Base-by-base conservation (phyloP, 441 rosid species). In the Sinapis alba region DNA sequence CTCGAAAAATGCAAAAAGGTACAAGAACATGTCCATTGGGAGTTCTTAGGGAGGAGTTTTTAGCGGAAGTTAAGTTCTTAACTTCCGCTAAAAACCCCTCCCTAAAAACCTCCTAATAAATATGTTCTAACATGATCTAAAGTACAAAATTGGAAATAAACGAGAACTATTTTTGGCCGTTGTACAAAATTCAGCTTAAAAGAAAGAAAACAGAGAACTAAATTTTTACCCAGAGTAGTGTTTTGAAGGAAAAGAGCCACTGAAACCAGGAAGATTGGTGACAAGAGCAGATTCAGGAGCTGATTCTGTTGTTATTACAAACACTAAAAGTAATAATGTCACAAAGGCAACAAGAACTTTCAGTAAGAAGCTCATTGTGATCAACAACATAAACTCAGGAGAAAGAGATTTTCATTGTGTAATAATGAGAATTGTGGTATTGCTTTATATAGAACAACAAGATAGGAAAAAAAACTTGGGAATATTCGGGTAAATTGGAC, bases 191-290 rank as follows among this genome's bases (percentile, higher is more conserved):
- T 15, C 27, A 53, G 4, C 11, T 43, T 1, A 1, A 50, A 56
- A 56, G 5, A 28, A 50, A 30, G 6, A 16, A 30, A 16, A 61
- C 50, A 62, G 18, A 51, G 20, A 34, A 43, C n/a, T 71, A 1
- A 26, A 19, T 28, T 6, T 7, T 51, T 82, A 94, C 97, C 97
- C 97, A 71, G 97, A 80, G 84, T 94, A 88, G 78, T 94, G 98
- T 70, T 94, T 89, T 8, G 98, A 94, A 76, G 96, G 95, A 38
- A 94, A 59, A 75, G 77, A 30, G 69, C 82, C 88, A 65, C 77
- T 65, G 77, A 90, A 89, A 34, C 98, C 97, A 56, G 98, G 97
- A 78, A 91, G 56, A 24, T 83, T 84, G 69, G 87, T 83, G 18
- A 91, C 41, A 41, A 90, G 83, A 77, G 94, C 85, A 71, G 70